These are phyloP conservation scores for Thelephora terrestris DNA, from an alignment of 1,284 basidiomycete species.

Conservation along the genomic window DNA sequence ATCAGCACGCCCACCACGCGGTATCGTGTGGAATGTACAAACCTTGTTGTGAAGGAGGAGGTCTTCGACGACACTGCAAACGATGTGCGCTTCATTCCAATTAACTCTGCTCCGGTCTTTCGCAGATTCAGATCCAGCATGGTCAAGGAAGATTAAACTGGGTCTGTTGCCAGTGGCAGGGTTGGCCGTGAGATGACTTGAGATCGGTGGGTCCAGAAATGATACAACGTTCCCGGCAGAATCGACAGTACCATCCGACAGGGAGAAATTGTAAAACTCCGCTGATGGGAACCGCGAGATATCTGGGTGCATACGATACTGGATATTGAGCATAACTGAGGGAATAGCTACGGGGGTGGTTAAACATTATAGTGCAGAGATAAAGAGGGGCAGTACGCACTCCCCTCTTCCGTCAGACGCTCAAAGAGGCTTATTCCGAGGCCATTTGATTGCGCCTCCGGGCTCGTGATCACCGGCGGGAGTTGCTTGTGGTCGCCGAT, in stretches of 20 bases:
- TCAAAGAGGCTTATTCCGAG: slow-evolving; percentile 83
- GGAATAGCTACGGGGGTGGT: slow-evolving; percentile 45
- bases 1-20: slow-evolving; percentile 14
- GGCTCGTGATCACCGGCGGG: slow-evolving; percentile 79
- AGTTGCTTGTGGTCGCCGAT: slow-evolving; percentile 97
- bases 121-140: slow-evolving; percentile 53
- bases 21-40: background rate
- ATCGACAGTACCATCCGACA: slow-evolving; percentile 69
- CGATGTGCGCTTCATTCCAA: slow-evolving; percentile 62
- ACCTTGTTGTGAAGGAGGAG: slow-evolving; percentile 66
- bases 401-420: slow-evolving; percentile 68
- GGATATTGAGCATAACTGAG: slow-evolving; percentile 82
- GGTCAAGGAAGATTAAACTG: slow-evolving; percentile 73
- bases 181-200: slow-evolving; percentile 36
- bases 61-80: slow-evolving; percentile 74
- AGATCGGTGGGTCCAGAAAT: slow-evolving; percentile 47
- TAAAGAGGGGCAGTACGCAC: slow-evolving; percentile 32
- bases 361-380: background rate
- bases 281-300: slow-evolving; percentile 80
- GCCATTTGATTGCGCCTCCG: slow-evolving; percentile 60
- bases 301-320: slow-evolving; percentile 91
- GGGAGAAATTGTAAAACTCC: slow-evolving; percentile 69
- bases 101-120: slow-evolving; percentile 68
- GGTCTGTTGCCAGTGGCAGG: slow-evolving; percentile 27
- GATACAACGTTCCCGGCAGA: slow-evolving; percentile 40